phyloP scores from a whole-genome alignment of 441 rosid species.

The Pelargonium cotyledonis region DNA sequence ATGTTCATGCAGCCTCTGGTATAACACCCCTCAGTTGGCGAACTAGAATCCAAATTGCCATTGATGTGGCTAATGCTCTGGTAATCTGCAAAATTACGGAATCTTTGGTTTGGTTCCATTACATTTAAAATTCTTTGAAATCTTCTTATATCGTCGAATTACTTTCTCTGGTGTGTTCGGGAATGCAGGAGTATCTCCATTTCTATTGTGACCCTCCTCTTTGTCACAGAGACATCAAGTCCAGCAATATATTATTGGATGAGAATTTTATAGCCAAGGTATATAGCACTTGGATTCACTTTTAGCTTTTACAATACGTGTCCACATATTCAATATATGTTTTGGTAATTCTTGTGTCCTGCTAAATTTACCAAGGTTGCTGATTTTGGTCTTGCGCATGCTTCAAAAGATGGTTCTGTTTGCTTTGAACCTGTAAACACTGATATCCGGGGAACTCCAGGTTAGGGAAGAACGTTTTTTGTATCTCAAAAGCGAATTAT shows the following conservation, averaged over 20 bases:
- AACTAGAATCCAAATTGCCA: conserved; percentile 78
- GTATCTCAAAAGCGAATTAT: not conserved
- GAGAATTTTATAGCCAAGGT: conserved; percentile 90
- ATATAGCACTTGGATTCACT: conserved; percentile 6
- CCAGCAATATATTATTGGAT: conserved; percentile 88
- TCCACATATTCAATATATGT: too few species aligned
- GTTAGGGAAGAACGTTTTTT: conserved; percentile 33
- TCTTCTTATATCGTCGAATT: conserved; percentile 15
- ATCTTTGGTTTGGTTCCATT: conserved; percentile 15
- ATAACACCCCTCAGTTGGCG: conserved; percentile 72
- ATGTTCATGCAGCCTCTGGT: conserved; percentile 41
- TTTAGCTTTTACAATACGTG: not conserved
- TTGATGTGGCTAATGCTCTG: conserved; percentile 94
- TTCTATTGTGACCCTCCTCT: conserved; percentile 94
- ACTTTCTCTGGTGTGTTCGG: conserved; percentile 23
- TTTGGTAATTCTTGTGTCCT: conserved; percentile 9
- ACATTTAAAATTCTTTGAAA: conserved; percentile 8
- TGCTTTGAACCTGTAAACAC: conserved; percentile 84
- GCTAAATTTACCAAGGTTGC: conserved; percentile 53
- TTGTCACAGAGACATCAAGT: conserved; percentile 91
- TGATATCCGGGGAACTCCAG: conserved; percentile 92
- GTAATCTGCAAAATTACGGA: conserved; percentile 37
- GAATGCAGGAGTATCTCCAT: conserved; percentile 87
- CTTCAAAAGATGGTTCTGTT: conserved; percentile 80
- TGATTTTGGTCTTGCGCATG: conserved; percentile 91